A percentile compares a stretch with the other conserved stretches of the same genome.
These are phyloP conservation scores for Daedalea quercina DNA, from an alignment of 768 basidiomycete genomes.

Conservation along the genomic window DNA sequence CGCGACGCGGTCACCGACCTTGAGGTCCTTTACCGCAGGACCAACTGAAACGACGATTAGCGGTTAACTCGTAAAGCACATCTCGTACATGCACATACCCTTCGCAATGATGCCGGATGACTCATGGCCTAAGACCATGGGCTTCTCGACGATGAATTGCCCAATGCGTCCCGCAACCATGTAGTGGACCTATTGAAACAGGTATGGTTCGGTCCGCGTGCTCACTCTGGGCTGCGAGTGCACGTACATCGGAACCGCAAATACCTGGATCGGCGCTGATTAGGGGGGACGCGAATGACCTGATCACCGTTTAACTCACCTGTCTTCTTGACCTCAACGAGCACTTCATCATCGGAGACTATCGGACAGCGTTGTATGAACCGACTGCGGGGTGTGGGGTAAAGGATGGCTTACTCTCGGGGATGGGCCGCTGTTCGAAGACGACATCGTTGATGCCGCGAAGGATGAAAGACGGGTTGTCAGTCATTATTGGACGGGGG, in stretches of 20 bases:
- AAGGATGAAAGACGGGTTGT: constrained; percentile 79
- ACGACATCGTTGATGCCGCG: constrained; percentile 58
- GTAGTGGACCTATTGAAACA: constrained; percentile 58
- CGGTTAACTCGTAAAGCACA: not conserved
- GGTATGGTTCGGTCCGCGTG: constrained; percentile 7
- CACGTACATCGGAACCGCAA: constrained; percentile 78
- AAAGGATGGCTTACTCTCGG: constrained; percentile 39
- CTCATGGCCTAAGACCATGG: constrained; percentile 95
- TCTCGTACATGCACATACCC: constrained; percentile 31
- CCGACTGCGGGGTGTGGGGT: not conserved
- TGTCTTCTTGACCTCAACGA: constrained; percentile 89
- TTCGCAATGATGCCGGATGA: constrained; percentile 74
- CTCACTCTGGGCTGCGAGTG: constrained; percentile 6
- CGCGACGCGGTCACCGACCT: constrained; percentile 82
- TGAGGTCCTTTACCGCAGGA: constrained; percentile 64
- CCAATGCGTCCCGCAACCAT: constrained; percentile 73
- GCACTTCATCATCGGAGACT: constrained; percentile 73
- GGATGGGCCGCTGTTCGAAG: constrained; percentile 73
- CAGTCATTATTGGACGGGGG: constrained; percentile 40
- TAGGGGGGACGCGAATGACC: not conserved
- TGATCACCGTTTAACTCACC: constrained; percentile 37
- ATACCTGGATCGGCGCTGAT: constrained; percentile 48
- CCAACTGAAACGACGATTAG: constrained; percentile 47
- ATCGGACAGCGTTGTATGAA: constrained; percentile 2
- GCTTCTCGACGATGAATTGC: constrained; percentile 71